These are phyloP conservation scores for Podospora tetraspora DNA, from an alignment of 495 filamentous ascomycete species.

Conservation along the genomic window DNA sequence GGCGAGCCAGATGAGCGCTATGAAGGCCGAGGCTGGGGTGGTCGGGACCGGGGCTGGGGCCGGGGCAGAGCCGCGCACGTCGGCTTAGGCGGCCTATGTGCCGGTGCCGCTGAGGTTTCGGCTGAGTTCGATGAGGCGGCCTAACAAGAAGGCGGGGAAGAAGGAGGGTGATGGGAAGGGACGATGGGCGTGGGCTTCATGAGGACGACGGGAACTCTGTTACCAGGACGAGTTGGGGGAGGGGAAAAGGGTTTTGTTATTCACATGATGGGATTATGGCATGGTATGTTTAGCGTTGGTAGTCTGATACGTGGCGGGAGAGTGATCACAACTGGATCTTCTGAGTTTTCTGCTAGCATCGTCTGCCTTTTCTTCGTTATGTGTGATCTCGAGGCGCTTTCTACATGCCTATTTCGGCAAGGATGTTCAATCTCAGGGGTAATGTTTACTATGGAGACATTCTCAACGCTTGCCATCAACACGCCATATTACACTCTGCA, in stretches of 20 bases:
- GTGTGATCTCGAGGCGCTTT: not conserved
- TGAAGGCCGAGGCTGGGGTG: conserved; percentile 19
- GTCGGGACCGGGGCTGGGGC: not conserved
- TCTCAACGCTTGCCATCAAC: too few species aligned
- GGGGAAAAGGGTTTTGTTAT: not conserved
- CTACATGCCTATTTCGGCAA: not conserved
- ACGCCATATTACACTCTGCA: too few species aligned
- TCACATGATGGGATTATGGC: not conserved
- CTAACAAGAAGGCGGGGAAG: not conserved
- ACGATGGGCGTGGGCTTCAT: not conserved
- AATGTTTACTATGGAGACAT: not conserved
- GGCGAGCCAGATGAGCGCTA: conserved; percentile 38
- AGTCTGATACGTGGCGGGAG: not conserved
- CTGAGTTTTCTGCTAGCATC: not conserved
- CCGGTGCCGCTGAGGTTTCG: conserved; percentile 1
- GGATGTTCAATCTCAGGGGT: not conserved
- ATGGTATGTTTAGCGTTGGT: not conserved
- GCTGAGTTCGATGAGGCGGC: not conserved
- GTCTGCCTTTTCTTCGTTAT: not conserved
- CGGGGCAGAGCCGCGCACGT: not conserved
- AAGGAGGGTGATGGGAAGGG: not conserved
- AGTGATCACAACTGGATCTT: not conserved
- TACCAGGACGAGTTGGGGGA: not conserved
- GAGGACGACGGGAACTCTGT: not conserved
- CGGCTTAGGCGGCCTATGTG: not conserved